Base-by-base conservation (phyloP, 306 rosid species). In the Pyrus bretschneideri region DNA sequence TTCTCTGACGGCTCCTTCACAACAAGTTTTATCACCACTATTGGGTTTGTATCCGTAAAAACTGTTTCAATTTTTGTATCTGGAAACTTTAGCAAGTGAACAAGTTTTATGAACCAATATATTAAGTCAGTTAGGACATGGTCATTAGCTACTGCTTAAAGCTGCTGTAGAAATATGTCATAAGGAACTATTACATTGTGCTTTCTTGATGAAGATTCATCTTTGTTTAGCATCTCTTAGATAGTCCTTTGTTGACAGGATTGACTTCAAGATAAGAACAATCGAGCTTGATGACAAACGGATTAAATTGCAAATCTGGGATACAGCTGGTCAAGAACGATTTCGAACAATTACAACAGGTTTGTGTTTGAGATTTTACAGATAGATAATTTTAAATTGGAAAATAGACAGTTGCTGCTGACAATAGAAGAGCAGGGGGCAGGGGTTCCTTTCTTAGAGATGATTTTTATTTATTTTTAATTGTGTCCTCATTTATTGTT, bases 211-310 rank as follows among this genome's bases (percentile, higher is more conserved):
- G 12, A 25, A 25, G 38, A 1, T 66, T 69, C 65, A 51, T 55
- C 78, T 64, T 75, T 31, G 51, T 70, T 42, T 18, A 67, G 58
- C 74, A 27, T 77, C 45, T 79, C 63, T 72, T 71, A 22, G 49
- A 64, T 80, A 18, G 62, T 30, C 55, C 9, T 25, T 59, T 46
- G 33, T 70, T 71, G 75, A 75, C 88, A 91, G 97, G 45, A 91
- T 91, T 73, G 97, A 91, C 82, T 91, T 91, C 84, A 91, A 91
- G 91, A 91, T 89, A 89, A 86, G 95, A 85, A 89, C 95, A 84
- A 89, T 91, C 78, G 97, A 91, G 75, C 91, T 89, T 46, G 97
- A 91, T 69, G 90, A 89, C 65, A 91, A 88, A 81, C 87, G 95
- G 46, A 83, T 91, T 71, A 91, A 91, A 84, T 76, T 91, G 80